Base-by-base conservation (phyloP, 2,329 filamentous ascomycete species). In the Colletotrichum trifolii region DNA sequence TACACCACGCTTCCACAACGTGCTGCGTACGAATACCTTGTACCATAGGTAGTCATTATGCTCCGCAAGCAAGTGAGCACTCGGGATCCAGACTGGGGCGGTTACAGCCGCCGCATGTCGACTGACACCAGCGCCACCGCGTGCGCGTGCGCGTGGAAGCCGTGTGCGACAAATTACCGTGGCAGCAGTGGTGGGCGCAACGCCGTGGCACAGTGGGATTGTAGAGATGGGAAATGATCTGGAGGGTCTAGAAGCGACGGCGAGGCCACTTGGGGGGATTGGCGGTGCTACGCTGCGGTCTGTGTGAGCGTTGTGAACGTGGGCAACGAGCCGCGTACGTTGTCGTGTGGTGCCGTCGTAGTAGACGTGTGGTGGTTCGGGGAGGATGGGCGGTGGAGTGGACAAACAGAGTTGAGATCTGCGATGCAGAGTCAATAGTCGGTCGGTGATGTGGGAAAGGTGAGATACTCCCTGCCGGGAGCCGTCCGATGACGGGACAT, bases 401-500 rank as follows among this genome's bases (percentile, higher is more conserved):
- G 35, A 9, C 33, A 38, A 60, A 39, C 25, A 36, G 11, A 48
- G 61, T 36, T 48, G 45, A 33, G 56, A 60, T 60, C 57, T 54
- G 56, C 61, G 34, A 50, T 42, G 17, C 15, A 36, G 36, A 8
- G 43, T 25, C 25, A 25, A 25, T 25, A 4, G 25, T 25, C 25
- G 25, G 25, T 25, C 15, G 35, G 15, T n/a, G 4, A 60, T 40
- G 40, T 54, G 55, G 55, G 60, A 64, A 60, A 60, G 43, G 49
- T 42, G 54, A 48, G 48, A 52, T 34, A 43, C 49, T 33, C 45
- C 61, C 62, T 56, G 58, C 47, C 47, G 43, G 46, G 52, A 48
- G 8, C 61, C 61, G 61, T 60, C 61, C 53, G 62, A 65, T 65
- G 62, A 62, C 62, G 62, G 52, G 62, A 61, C 52, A 62, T 53